Base-by-base conservation (phyloP, 257 asterid genomes). In the Petrea volubilis region DNA sequence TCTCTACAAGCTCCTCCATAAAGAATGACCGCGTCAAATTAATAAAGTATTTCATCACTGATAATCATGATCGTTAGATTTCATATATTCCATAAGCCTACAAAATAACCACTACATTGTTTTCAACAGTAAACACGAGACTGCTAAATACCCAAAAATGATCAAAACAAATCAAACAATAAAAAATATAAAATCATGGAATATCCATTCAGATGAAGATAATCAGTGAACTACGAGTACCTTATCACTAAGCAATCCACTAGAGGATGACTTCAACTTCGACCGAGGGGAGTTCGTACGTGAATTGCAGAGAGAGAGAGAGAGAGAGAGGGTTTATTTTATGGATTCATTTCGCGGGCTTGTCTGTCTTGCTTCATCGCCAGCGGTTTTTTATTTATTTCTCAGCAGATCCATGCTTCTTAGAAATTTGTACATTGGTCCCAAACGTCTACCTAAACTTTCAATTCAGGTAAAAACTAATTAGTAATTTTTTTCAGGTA, bases 221-320 rank as follows among this genome's bases (percentile, higher is more conserved):
- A 8, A 50, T 68, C 52, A 25, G 44, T 52, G 33, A 49, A 51
- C 41, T 29, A 68, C 12, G 14, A 10, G 12, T 12, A 67, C 28
- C 18, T 14, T 55, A 28, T 62, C 62, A 76, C 76, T 41, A 20
- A 20, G 38, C n/a, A 31, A 41, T 31, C 50, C 53, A 21, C 58
- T 29, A 34, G 31, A 59, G 15, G 68, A 58, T 8, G 41, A 59
- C 36, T 52, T 13, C 13, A 71, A 44, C 23, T 47, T 23, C 43
- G 59, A 60, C 31, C 47, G 6, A 49, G 21, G 34, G 53, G 20
- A 24, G 18, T 24, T n/a, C n/a, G n/a, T n/a, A 0, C 0, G 62
- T 0, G 36, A 21, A 13, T 13, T 36, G 36, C 13, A 47, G 38
- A 14, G 56, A 20, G 59, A 52, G 63, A 25, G 57, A 1, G 24